Conservation (phyloP, 163 green algal genomes). For the Scenedesmus sp. region DNA sequence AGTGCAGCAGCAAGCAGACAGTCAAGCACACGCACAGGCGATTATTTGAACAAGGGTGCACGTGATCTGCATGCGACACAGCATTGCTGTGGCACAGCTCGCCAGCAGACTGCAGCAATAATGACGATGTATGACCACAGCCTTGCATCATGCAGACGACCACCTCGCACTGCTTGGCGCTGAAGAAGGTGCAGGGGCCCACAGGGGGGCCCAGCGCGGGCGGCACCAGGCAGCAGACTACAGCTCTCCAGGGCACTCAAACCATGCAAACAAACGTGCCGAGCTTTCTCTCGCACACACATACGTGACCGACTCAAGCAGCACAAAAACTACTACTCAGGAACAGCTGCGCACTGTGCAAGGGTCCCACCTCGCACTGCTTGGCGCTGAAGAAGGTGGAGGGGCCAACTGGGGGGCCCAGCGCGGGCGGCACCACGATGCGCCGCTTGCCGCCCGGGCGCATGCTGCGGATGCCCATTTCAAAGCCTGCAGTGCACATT, state of each 20-base stretch:
- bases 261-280: background rate
- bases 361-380: constrained; percentile 92
- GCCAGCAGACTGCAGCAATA: no score
- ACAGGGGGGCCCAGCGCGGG: constrained; percentile 97
- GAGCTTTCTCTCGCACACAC: background rate
- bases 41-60: no score
- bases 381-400: constrained; percentile 99
- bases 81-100: no score
- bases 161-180: constrained; percentile 97
- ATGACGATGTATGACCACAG: no score
- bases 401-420: constrained; percentile 97
- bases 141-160: background rate
- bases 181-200: constrained; percentile 98
- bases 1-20: no score
- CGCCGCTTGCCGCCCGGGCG: constrained; percentile 85
- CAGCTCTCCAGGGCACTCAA: background rate
- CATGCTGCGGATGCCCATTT: constrained; percentile 90
- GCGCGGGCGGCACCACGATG: constrained; percentile 94
- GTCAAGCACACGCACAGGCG: no score
- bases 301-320: background rate
- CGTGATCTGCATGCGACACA: no score
- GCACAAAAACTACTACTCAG: background rate
- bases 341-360: no score
- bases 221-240: constrained; percentile 77
- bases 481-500: constrained; percentile 80